Evolutionary conservation across 2,329 filamentous ascomycete genomes (phyloP).

Genomic region (Fusarium gaditjirri): DNA sequence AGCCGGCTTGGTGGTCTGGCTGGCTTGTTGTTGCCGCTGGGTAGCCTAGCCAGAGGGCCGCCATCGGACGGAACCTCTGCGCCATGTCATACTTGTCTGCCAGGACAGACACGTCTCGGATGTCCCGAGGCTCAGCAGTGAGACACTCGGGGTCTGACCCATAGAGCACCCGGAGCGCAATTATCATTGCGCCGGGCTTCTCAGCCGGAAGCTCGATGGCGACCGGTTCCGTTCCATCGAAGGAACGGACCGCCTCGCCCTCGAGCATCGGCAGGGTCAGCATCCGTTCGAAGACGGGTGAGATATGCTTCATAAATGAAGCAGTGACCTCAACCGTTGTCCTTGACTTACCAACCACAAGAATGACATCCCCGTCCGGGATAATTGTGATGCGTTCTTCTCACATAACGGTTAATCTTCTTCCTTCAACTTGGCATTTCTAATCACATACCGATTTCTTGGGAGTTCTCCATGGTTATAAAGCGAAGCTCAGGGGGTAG

Average conservation of each 20-base stretch:
- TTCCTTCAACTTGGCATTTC: neutral
- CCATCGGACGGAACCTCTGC: neutral
- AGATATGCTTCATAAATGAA: neutral
- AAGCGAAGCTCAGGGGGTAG: too few species aligned
- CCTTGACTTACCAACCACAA: neutral
- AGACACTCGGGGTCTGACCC: neutral
- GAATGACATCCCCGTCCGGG: neutral
- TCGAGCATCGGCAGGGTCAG: neutral
- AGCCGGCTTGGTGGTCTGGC: neutral
- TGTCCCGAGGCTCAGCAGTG: neutral
- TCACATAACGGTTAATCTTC: neutral
- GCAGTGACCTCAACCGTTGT: neutral
- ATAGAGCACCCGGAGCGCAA: neutral
- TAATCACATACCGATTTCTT: neutral
- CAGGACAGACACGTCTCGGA: neutral
- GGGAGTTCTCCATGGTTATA: neutral
- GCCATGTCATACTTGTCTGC: neutral
- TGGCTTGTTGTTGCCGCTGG: neutral
- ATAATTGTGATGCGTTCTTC: neutral
- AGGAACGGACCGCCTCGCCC: neutral
- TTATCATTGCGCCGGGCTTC: neutral
- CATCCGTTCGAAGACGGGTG: neutral
- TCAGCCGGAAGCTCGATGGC: neutral
- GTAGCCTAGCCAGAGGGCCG: neutral
- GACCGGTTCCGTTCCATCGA: neutral